phyloP scores from a whole-genome alignment of 495 filamentous ascomycete species.

The Xylaria longipes region DNA sequence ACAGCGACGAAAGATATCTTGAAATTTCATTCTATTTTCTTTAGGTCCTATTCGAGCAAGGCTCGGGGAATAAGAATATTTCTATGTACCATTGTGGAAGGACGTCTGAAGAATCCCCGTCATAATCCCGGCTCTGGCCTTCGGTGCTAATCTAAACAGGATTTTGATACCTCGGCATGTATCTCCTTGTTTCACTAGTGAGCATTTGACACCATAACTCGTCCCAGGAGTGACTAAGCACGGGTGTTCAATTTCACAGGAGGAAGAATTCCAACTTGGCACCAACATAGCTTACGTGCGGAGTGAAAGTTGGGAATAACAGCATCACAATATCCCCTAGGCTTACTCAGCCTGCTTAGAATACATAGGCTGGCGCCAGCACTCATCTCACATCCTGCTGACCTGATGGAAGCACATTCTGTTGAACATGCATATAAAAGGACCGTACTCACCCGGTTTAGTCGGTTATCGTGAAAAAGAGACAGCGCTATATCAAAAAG shows the following conservation, averaged over 20 bases:
- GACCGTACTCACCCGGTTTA: neutral
- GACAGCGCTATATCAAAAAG: neutral
- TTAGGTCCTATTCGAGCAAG: neutral
- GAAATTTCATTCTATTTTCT: constrained; percentile 9
- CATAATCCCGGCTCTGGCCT: neutral
- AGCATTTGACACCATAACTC: neutral
- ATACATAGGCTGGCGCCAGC: constrained; percentile 19
- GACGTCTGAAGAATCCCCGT: neutral
- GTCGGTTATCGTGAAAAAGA: neutral
- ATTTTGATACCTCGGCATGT: neutral
- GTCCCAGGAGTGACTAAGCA: neutral
- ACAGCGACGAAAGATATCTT: constrained; percentile 33
- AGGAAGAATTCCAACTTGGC: neutral
- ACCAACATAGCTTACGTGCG: neutral
- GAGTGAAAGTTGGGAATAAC: neutral
- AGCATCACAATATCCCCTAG: neutral
- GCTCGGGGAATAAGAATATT: neutral
- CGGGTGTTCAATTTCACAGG: neutral
- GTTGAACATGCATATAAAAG: neutral
- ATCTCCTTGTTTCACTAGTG: neutral
- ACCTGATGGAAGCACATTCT: neutral
- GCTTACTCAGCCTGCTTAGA: constrained; percentile 19
- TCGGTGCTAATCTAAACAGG: neutral
- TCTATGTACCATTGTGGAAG: neutral
- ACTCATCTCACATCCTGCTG: neutral